Conservation (phyloP, 2,329 filamentous ascomycete genomes). For the Aspergillus quadricinctus region DNA sequence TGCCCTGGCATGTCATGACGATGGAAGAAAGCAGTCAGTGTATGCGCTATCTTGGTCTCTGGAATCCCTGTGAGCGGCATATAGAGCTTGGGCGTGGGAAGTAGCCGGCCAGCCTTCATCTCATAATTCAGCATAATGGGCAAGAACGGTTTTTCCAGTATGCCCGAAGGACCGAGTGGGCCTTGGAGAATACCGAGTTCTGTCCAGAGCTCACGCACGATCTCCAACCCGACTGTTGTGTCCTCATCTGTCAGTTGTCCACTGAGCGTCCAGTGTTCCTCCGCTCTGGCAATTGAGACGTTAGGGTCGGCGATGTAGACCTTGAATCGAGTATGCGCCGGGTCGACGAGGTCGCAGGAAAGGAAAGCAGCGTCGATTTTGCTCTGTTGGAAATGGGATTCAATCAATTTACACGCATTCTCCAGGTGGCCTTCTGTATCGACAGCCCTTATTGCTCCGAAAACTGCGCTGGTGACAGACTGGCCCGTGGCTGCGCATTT, state of each 20-base stretch:
- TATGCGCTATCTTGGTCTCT: background rate
- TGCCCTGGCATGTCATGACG: background rate
- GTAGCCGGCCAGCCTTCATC: background rate
- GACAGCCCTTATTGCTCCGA: background rate
- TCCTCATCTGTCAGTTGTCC: background rate
- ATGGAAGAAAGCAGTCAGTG: background rate
- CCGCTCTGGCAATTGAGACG: background rate
- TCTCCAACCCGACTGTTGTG: background rate
- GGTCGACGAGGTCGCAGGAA: background rate
- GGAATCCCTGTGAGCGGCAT: background rate
- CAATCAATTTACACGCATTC: background rate
- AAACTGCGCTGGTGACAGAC: background rate
- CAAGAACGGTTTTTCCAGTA: background rate
- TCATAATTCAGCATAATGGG: background rate
- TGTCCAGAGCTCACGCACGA: background rate
- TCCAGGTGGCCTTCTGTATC: background rate
- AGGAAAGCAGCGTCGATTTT: background rate
- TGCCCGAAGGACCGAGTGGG: background rate
- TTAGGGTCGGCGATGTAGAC: background rate
- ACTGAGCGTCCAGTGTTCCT: background rate
- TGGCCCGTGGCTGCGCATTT: background rate
- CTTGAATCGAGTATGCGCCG: background rate
- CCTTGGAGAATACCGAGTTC: background rate
- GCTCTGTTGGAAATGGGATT: background rate
- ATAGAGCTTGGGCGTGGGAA: background rate